Evolutionary conservation across 305 asterid genomes (phyloP), one percentile per base, ranked within the genome.

Genomic region (Caryopteris hybrid): DNA sequence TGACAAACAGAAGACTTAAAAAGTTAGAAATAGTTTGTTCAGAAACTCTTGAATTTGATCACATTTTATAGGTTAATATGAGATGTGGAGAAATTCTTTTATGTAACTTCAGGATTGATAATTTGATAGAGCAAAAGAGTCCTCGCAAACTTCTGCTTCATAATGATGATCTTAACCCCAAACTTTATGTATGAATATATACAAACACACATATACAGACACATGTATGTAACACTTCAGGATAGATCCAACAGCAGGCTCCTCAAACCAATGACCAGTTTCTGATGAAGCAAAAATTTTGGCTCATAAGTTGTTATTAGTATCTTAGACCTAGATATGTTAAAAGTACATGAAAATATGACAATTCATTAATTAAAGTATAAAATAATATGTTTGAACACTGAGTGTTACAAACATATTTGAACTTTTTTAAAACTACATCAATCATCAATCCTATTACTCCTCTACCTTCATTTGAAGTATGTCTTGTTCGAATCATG

Each of bases 1-100:
- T 52, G 33, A 51, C 71, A 47, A 53, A 64, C 47, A 55, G 42
- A 63, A 48, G 71, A 59, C 9, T 51, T 64, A 42, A 36, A 45
- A 9, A 61, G n/a, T 23, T 54, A 20, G 45, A 45, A 31, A 34
- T 20, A 13, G 43, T 55, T 58, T 8, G 12, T 42, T 0, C 14
- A 34, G 36, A 36, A 17, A 12, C 16, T 70, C 51, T 14, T 33
- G 25, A 31, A 45, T 50, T 52, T 13, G 23, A 22, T 53, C 51
- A 12, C 54, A 21, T 58, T 54, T 27, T 67, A 9, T 39, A 45
- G 61, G 55, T 64, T 9, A 59, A 72, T 55, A 12, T 68, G 36
- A 62, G 50, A 64, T 41, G 68, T 64, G 34, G 51, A 65, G 2
- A 34, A 12, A 61, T 29, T 55, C 12, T 31, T 9, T n/a, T 10